phyloP scores from a whole-genome alignment of 495 filamentous ascomycete species.

The Neurospora pannonica region DNA sequence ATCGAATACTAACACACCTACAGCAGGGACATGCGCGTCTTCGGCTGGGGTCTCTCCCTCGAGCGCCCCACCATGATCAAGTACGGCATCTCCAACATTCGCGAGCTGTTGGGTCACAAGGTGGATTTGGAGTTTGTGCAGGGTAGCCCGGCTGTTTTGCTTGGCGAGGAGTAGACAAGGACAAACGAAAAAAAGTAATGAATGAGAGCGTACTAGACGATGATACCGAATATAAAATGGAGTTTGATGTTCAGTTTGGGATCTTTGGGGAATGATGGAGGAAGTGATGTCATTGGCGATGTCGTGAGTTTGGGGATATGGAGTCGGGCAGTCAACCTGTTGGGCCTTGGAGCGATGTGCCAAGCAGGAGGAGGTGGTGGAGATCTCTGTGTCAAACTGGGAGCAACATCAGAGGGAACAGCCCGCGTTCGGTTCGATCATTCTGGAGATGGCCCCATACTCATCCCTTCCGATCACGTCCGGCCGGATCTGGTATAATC shows the following conservation, averaged over 20 bases:
- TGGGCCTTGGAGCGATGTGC: background rate
- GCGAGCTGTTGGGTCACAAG: conserved; percentile 77
- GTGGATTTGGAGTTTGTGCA: conserved; percentile 75
- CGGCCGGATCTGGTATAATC: too few species aligned
- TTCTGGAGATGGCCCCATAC: too few species aligned
- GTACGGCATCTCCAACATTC: conserved; percentile 76
- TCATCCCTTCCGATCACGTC: too few species aligned
- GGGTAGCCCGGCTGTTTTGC: conserved; percentile 69
- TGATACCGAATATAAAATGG: background rate
- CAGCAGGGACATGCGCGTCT: conserved; percentile 68
- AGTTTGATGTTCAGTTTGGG: background rate
- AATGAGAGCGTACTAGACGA: background rate
- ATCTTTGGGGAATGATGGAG: background rate
- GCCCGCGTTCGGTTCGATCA: too few species aligned
- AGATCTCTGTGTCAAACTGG: background rate
- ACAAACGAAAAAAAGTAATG: background rate
- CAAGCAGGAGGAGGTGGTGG: background rate
- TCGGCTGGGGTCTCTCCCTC: conserved; percentile 83
- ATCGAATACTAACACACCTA: background rate
- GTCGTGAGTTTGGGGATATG: background rate
- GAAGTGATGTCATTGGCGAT: background rate
- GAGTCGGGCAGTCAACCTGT: background rate
- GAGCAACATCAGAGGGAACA: background rate
- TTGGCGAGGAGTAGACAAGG: conserved; percentile 56
- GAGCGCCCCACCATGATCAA: conserved; percentile 98